Percentiles rank a stretch among this genome's conserved stretches.
Conservation (phyloP, 139 green algal genomes). For the Haematococcus lacustris region DNA sequence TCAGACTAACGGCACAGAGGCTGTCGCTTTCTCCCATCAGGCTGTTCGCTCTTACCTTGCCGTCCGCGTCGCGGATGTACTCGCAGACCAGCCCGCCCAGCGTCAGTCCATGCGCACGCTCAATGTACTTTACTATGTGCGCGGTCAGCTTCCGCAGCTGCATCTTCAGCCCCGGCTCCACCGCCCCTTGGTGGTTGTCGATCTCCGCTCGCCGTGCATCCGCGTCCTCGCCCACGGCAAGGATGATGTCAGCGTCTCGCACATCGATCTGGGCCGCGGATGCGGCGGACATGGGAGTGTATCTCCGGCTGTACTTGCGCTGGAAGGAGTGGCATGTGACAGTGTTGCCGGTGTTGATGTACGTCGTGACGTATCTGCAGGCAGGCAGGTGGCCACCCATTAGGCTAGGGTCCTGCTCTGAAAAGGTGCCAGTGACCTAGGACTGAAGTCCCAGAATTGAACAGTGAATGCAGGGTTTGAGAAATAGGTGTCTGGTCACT, state of each 20-base stretch:
- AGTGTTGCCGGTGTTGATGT: constrained; percentile 37
- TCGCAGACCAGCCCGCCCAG: constrained; percentile 43
- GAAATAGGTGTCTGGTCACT: no score
- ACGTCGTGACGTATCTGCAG: constrained; percentile 54
- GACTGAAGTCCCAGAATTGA: no score
- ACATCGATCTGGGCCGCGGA: background rate
- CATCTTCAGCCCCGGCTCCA: constrained; percentile 43
- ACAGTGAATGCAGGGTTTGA: no score
- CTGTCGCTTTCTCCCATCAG: no score
- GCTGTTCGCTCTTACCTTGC: constrained; percentile 14
- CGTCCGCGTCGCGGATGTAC: constrained; percentile 29
- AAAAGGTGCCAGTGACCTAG: no score
- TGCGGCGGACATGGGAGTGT: constrained; percentile 20
- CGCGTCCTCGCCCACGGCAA: background rate
- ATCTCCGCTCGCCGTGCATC: constrained; percentile 6
- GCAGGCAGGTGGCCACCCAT: no score
- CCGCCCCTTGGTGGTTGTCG: constrained; percentile 6
- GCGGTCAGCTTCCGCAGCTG: constrained; percentile 31
- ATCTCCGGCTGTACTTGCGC: constrained; percentile 47
- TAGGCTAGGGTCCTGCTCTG: no score
- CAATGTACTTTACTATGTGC: constrained; percentile 52
- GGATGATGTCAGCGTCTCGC: constrained; percentile 14
- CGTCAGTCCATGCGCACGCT: constrained; percentile 44
- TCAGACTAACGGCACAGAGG: no score
- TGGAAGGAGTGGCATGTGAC: constrained; percentile 55